Base-by-base conservation (phyloP, 805 yeast genomes). In the Metschnikowia reukaufii region DNA sequence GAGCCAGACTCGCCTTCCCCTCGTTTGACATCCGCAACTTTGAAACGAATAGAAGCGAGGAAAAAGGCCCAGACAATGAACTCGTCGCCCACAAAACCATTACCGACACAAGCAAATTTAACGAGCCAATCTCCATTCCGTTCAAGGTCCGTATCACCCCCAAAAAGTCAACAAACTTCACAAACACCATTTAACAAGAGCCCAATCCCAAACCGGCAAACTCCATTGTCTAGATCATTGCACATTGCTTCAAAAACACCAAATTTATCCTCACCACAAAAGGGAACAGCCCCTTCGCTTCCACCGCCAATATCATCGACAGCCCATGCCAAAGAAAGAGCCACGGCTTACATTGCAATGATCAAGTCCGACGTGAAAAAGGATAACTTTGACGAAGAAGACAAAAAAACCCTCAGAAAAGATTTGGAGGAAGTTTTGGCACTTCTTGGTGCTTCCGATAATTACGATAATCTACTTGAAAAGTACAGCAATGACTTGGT, bases 401-500 rank as follows among this genome's bases (percentile, higher is more conserved):
- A 64, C 3, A 49, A 51, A 25, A 48, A 51, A 7, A 56, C 52
- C 3, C 47, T 66, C 6, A 36, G 36, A 19, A n/a, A 32, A 2
- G 62, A 63, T 3, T 50, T 67, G 44, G 52, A 48, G 6, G 62
- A 57, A 35, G 25, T 65, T 9, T 38, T 53, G 13, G 37, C 34
- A 2, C 33, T 47, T 59, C 12, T 59, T 61, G 50, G 51, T 50
- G 21, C 53, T 44, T 16, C 45, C 59, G 29, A 48, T 52, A 27
- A 4, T 6, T 23, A 42, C 16, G 46, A 40, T 10, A 61, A 62
- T 31, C 29, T 74, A 6, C 55, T 77, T 33, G 68, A 68, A 34
- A 62, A 50, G 21, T 76, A 73, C 50, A 75, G 77, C 53, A 64
- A 69, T 2, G 55, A 62, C 47, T 57, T 73, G 32, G 47, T 73